These are phyloP conservation scores for Podaxis mareebaensis DNA, from an alignment of 768 basidiomycete genomes.

Conservation along the genomic window DNA sequence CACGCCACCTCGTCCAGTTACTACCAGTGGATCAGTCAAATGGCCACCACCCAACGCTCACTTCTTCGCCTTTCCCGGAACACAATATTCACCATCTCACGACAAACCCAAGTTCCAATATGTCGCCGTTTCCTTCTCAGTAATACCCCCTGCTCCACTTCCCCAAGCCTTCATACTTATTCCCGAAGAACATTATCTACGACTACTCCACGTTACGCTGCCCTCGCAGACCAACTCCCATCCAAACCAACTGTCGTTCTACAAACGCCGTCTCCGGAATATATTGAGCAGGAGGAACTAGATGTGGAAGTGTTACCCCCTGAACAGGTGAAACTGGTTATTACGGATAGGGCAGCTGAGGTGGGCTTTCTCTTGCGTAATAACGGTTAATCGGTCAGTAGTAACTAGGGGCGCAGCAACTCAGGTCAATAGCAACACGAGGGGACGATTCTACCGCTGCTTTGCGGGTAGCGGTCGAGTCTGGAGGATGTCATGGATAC, in stretches of 20 bases:
- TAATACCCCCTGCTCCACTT: neutral
- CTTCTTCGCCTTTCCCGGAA: neutral
- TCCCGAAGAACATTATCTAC: conserved; percentile 22
- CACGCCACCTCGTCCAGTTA: too few relatives aligned
- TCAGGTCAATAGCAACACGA: conserved; percentile 65
- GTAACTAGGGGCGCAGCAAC: conserved; percentile 55
- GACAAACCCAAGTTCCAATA: neutral
- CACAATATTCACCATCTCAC: neutral
- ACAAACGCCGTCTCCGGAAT: conserved; percentile 49
- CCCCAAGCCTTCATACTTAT: neutral
- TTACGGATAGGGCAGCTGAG: conserved; percentile 79
- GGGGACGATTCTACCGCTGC: conserved; percentile 66
- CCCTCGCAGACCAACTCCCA: conserved; percentile 43
- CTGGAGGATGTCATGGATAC: conserved; percentile 96
- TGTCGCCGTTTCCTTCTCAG: neutral
- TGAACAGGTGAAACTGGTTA: conserved; percentile 52
- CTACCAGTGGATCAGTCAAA: neutral
- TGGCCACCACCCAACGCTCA: conserved; percentile 9
- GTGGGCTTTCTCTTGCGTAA: conserved; percentile 35
- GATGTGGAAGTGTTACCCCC: conserved; percentile 59
- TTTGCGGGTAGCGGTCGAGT: conserved; percentile 83
- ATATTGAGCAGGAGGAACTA: conserved; percentile 61
- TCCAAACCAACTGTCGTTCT: conserved; percentile 50
- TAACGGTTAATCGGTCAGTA: conserved; percentile 2
- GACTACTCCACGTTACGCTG: conserved; percentile 29